Percentiles rank a stretch among this genome's conserved stretches.
These are phyloP conservation scores for Clonostachys chloroleuca DNA, from an alignment of 2,329 filamentous ascomycete species.

Conservation along the genomic window DNA sequence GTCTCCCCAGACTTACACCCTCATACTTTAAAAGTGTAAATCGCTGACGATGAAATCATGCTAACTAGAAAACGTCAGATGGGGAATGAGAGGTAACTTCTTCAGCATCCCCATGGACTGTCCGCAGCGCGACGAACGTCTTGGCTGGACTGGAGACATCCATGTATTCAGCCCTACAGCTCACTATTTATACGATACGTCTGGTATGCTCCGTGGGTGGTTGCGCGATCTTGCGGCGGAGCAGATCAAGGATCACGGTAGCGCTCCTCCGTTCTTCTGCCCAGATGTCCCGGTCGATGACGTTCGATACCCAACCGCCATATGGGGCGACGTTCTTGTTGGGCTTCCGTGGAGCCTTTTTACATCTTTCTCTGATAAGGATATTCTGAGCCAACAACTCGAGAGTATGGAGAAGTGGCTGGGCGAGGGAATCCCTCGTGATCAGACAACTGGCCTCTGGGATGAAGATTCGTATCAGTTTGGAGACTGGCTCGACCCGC, in stretches of 20 bases:
- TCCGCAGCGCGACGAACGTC: constrained; percentile 48
- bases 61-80: constrained; percentile 12
- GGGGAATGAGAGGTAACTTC: constrained; percentile 57
- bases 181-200: constrained; percentile 47
- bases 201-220: constrained; percentile 45
- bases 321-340: constrained; percentile 32
- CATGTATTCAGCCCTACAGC: constrained; percentile 44
- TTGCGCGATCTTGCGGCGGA: constrained; percentile 31
- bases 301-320: constrained; percentile 16
- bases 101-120: constrained; percentile 53
- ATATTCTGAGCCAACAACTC: constrained; percentile 27
- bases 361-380: constrained; percentile 26
- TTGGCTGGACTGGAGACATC: constrained; percentile 50
- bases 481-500: constrained; percentile 44
- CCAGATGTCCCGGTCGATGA: background rate
- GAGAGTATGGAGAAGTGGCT: constrained; percentile 32
- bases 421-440: constrained; percentile 24
- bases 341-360: constrained; percentile 32
- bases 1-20: constrained; percentile 2
- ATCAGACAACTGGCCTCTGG: constrained; percentile 29
- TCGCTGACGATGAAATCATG: too few relatives aligned
- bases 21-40: too few relatives aligned
- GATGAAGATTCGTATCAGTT: constrained; percentile 25
- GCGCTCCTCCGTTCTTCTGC: background rate
- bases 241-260: background rate